Evolutionary conservation across 2,329 filamentous ascomycete genomes (phyloP).

Genomic region (Ophioceras dolichostomum): DNA sequence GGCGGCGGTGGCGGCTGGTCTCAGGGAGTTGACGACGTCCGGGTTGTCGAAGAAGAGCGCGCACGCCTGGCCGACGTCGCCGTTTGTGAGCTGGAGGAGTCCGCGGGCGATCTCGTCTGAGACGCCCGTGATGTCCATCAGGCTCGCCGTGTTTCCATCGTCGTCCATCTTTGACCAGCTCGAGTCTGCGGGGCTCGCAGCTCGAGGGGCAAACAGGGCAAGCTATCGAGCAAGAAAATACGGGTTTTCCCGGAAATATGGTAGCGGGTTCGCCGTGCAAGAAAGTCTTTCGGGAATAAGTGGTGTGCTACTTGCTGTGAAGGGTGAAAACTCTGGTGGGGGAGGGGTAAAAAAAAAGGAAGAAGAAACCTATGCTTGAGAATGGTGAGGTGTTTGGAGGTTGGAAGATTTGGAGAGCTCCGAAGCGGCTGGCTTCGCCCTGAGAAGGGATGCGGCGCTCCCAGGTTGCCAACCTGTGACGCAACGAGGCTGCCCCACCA

Average conservation of each 20-base stretch:
- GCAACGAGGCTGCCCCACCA: not conserved
- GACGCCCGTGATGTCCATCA: constrained; percentile 71
- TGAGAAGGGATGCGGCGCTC: no score
- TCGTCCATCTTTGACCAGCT: constrained; percentile 50
- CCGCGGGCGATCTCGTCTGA: constrained; percentile 62
- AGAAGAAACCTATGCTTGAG: not conserved
- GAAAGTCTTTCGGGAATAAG: no score
- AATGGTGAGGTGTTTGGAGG: no score
- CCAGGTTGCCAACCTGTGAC: not conserved
- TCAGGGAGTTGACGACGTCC: constrained; percentile 46
- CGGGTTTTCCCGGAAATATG: no score
- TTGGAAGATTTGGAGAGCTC: no score
- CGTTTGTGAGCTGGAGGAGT: constrained; percentile 76
- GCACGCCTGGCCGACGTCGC: constrained; percentile 74
- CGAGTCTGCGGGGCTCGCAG: not conserved
- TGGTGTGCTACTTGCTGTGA: no score
- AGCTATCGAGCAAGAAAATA: not conserved
- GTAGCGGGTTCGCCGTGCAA: no score
- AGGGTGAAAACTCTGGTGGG: no score
- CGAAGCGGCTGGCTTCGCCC: no score
- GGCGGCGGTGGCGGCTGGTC: constrained; percentile 21
- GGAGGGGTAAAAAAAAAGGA: no score
- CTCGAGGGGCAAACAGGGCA: not conserved
- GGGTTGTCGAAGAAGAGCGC: constrained; percentile 85
- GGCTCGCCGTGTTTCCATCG: constrained; percentile 51